Evolutionary conservation across 805 yeast genomes (phyloP).

Genomic region (Candida pseudoglaebosa): DNA sequence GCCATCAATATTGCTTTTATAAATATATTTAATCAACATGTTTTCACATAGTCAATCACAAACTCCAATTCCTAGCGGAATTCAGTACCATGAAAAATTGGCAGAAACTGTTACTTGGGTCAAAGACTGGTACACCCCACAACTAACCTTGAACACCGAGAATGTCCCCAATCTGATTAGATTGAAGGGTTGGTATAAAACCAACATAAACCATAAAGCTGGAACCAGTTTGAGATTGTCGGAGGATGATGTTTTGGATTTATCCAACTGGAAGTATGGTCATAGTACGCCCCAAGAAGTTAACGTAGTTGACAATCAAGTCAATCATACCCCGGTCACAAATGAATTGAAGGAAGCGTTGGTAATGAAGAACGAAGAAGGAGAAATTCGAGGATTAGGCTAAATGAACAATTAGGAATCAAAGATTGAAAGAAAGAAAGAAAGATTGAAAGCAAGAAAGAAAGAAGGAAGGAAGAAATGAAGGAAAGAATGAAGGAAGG

Average conservation of each 20-base stretch:
- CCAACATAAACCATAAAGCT: slow-evolving; percentile 15
- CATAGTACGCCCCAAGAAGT: background rate
- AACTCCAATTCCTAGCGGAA: slow-evolving; percentile 5
- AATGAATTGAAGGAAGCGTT: slow-evolving; percentile 15
- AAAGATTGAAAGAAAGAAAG: too few species aligned
- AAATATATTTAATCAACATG: too few species aligned
- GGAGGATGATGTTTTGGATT: slow-evolving; percentile 41
- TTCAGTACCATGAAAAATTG: slow-evolving; percentile 16
- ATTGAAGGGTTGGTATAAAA: slow-evolving; percentile 39
- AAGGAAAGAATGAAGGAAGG: too few species aligned
- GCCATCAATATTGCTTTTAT: too few species aligned
- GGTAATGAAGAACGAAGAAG: slow-evolving; percentile 8
- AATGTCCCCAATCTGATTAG: slow-evolving; percentile 12
- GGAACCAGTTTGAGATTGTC: slow-evolving; percentile 1
- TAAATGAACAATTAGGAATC: too few species aligned
- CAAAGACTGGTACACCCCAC: slow-evolving; percentile 36
- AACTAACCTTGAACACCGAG: slow-evolving; percentile 4
- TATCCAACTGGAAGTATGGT: slow-evolving; percentile 31
- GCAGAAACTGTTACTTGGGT: slow-evolving; percentile 32
- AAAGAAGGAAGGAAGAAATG: too few species aligned
- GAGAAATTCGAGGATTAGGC: background rate
- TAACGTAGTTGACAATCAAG: background rate
- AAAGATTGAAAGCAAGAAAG: too few species aligned
- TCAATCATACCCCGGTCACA: slow-evolving; percentile 6
- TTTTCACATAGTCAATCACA: slow-evolving; percentile 5